These are phyloP conservation scores for Boechera stricta DNA, from an alignment of 345 rosid genomes.

Conservation along the genomic window DNA sequence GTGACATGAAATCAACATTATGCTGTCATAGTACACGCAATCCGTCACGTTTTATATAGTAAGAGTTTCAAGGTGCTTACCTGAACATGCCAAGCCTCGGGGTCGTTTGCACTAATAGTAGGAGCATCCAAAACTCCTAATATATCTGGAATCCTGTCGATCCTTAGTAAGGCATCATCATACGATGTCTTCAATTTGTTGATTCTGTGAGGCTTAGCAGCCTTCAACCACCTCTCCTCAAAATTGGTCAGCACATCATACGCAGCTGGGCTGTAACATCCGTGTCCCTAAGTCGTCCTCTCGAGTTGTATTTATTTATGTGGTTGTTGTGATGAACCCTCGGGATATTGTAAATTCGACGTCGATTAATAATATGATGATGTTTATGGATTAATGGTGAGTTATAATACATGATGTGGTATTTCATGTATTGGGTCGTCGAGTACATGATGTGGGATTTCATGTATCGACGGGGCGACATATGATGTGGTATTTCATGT, in stretches of 20 bases:
- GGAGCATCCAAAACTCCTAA: conserved; percentile 67
- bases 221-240: conserved; percentile 92
- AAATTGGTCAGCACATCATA: conserved; percentile 91
- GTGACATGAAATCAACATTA: neutral
- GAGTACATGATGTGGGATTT: no score
- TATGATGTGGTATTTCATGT: no score
- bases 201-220: conserved; percentile 78
- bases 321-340: no score
- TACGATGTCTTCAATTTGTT: conserved; percentile 70
- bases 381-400: no score
- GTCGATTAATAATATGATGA: no score
- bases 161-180: conserved; percentile 85
- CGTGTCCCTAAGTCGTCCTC: no score
- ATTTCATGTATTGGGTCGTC: no score
- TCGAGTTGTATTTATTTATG: no score
- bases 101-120: conserved; percentile 51
- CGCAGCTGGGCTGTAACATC: no score
- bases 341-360: no score
- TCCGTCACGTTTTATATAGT: neutral
- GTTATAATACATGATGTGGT: no score
- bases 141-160: conserved; percentile 83
- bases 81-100: conserved; percentile 95
- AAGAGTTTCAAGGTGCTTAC: conserved; percentile 48
- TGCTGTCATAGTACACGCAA: neutral
- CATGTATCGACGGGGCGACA: no score